A percentile compares a stretch with the other conserved stretches of the same genome.
Evolutionary conservation across 805 yeast genomes (phyloP).

Genomic region (Yamadazyma laniorum): DNA sequence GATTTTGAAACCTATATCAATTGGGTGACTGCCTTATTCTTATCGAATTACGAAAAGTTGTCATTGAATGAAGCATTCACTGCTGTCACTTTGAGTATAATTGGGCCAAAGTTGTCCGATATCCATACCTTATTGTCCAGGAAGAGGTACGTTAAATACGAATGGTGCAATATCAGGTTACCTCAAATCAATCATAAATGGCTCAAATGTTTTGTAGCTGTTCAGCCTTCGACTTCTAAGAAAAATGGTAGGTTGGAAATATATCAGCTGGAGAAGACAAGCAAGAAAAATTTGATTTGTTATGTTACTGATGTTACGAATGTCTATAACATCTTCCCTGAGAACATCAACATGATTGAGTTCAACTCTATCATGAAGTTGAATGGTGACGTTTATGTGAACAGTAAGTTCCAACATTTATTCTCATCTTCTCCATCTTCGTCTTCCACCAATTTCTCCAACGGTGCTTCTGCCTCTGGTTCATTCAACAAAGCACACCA

Average conservation of each 20-base stretch:
- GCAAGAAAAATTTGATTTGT: conserved; percentile 52
- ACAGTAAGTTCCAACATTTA: conserved; percentile 36
- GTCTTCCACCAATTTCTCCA: neutral
- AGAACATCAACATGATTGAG: conserved; percentile 55
- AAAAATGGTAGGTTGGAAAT: conserved; percentile 54
- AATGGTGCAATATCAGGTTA: conserved; percentile 63
- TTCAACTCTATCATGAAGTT: conserved; percentile 54
- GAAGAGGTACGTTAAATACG: conserved; percentile 47
- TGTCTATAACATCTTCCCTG: conserved; percentile 59
- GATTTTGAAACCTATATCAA: conserved; percentile 20
- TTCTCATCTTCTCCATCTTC: conserved; percentile 16
- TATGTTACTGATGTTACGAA: conserved; percentile 44
- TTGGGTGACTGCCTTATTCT: conserved; percentile 50
- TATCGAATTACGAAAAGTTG: conserved; percentile 57
- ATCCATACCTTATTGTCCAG: conserved; percentile 54
- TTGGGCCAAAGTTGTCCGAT: conserved; percentile 56
- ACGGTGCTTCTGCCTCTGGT: neutral
- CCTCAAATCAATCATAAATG: conserved; percentile 59
- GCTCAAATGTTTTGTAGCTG: conserved; percentile 52
- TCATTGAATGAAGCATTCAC: conserved; percentile 62
- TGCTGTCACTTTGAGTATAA: conserved; percentile 58
- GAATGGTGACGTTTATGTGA: conserved; percentile 53
- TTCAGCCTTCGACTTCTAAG: conserved; percentile 45
- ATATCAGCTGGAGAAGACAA: conserved; percentile 47
- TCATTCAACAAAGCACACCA: conserved; percentile 8